Evolutionary conservation across 306 rosid genomes (phyloP).

Genomic region (Cicer arietinum): DNA sequence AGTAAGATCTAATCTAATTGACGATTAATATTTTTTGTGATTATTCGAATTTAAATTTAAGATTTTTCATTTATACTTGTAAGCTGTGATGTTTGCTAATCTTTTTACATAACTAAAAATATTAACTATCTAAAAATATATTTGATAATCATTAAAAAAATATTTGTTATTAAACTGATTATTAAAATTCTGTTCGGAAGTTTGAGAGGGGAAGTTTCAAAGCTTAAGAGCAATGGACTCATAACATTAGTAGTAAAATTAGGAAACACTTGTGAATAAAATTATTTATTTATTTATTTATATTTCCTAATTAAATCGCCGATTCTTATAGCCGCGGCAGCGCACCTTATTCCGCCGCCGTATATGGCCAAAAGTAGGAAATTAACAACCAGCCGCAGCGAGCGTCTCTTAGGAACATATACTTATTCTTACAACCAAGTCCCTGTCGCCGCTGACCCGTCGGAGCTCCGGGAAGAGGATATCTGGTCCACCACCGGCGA

Average conservation of each 20-base stretch:
- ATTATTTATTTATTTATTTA: background rate
- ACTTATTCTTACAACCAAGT: constrained; percentile 48
- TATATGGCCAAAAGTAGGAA: constrained; percentile 90
- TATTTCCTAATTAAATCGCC: background rate
- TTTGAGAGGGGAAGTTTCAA: constrained; percentile 25
- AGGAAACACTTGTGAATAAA: background rate
- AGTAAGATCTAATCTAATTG: too few species aligned
- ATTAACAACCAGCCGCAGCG: constrained; percentile 75
- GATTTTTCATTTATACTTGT: too few species aligned
- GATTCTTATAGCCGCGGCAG: constrained; percentile 20
- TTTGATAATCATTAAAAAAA: too few species aligned
- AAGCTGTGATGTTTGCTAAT: too few species aligned
- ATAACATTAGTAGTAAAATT: background rate
- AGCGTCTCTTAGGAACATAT: constrained; percentile 70
- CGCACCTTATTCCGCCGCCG: constrained; percentile 45
- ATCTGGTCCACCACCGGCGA: constrained; percentile 70
- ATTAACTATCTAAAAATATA: too few species aligned
- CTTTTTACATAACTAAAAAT: too few species aligned
- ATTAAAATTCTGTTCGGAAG: too few species aligned
- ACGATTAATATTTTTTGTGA: too few species aligned
- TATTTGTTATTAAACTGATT: too few species aligned
- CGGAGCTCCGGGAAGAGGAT: constrained; percentile 88
- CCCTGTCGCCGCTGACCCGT: constrained; percentile 47
- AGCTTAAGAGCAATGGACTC: constrained; percentile 48
- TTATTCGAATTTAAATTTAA: too few species aligned